Base-by-base conservation (phyloP, 2,329 filamentous ascomycete genomes). In the Penicillium sp. region DNA sequence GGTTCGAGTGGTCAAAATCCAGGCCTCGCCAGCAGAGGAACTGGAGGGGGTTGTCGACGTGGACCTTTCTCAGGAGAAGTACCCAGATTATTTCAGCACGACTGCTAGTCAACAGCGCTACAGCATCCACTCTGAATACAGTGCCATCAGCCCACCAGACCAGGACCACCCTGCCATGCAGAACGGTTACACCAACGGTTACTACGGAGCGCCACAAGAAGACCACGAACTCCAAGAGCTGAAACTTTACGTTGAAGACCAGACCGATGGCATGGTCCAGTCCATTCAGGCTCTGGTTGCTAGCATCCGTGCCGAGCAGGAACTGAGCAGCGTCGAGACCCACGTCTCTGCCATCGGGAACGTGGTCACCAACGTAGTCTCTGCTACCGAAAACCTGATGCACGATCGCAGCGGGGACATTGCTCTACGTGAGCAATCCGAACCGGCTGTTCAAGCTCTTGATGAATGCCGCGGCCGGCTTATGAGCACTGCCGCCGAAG, bases 231-330 rank as follows among this genome's bases (percentile, higher is more conserved):
- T 86, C 61, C 81, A 85, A 65, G 83, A 86, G 63, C 78, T 87
- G 53, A 86, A 85, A 84, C 83, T 89, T 56, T 92, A 91, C 69
- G 83, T 95, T 33, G 89, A 94, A 68, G 89, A 92, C 68, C 89
- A 94, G 71, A 92, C 89, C 11, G 89, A 89, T 49, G 78, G 86
- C 3, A 81, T 96, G 56, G 87, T 94, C 25, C 85, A 90, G 62
- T 89, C 86, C 43, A 92, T 95, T 60, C 89, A 94, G 73, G 84
- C 86, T n/a, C 82, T 96, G 7, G 89, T 95, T 45, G 82, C 83
- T 51, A 85, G 85, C 27, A 87, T 92, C 58, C 87, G 89, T 51
- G 80, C 81, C 49, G 84, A 89, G 61, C 83, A 83, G 27, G 77
- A 81, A 26, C 82, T 89, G 55, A 78, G 82, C 54, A 81, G 85